A percentile compares a stretch with the other conserved stretches of the same genome.
Conservation (phyloP, 208 protist species). For the Jaenimonas drosophilae region DNA sequence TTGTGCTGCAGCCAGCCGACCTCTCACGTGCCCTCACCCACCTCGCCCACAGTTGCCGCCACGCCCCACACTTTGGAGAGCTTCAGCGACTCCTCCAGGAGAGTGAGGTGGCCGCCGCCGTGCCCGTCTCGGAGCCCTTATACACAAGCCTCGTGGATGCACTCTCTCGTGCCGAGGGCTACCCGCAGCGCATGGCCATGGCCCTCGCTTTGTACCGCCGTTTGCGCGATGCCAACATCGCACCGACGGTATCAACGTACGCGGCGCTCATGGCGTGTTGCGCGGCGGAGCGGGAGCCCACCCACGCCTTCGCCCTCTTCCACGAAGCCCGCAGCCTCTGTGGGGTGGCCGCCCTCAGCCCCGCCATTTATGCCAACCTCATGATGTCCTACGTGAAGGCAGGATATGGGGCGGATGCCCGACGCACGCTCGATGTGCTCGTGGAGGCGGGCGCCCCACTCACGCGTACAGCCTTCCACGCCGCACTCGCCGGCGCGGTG, state of each 20-base stretch:
- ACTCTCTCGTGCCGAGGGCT: conserved; percentile 33
- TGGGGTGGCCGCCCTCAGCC: conserved; percentile 23
- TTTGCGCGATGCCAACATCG: conserved; percentile 46
- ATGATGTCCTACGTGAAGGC: conserved; percentile 50
- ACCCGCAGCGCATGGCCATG: conserved; percentile 49
- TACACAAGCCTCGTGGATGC: conserved; percentile 75
- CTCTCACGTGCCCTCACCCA: conserved; percentile 33
- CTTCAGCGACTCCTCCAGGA: conserved; percentile 45
- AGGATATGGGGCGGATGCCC: conserved; percentile 60
- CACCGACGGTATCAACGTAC: conserved; percentile 50
- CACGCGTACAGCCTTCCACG: conserved; percentile 60
- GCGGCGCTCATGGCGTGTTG: conserved; percentile 70
- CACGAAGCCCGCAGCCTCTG: conserved; percentile 60
- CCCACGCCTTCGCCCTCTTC: conserved; percentile 77
- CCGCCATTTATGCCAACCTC: conserved; percentile 68
- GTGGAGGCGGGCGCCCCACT: conserved; percentile 73
- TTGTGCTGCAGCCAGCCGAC: conserved; percentile 17
- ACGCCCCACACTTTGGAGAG: conserved; percentile 38
- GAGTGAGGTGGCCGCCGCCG: conserved; percentile 31
- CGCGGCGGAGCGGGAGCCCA: conserved; percentile 52
- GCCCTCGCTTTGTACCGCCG: conserved; percentile 72
- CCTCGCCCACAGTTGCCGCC: conserved; percentile 35
- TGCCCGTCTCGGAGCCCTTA: conserved; percentile 57
- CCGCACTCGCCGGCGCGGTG: conserved; percentile 38
- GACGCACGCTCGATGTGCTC: conserved; percentile 59